Conservation (phyloP, 805 yeast genomes). For the Starmerella sp. region DNA sequence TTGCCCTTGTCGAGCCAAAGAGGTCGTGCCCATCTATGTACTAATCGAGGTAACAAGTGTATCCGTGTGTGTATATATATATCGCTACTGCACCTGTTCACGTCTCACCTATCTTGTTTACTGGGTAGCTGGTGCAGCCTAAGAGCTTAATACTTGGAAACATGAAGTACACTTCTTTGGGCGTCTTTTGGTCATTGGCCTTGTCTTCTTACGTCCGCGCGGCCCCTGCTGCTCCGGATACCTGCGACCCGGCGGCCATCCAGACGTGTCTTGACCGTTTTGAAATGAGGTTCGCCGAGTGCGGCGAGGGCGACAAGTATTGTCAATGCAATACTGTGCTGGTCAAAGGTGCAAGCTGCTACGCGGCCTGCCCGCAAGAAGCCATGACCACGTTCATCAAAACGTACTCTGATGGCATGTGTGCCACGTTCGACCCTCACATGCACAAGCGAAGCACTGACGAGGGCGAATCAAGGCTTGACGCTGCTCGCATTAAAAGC, state of each 20-base stretch:
- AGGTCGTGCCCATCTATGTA: neutral
- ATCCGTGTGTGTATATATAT: neutral
- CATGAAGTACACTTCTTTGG: neutral
- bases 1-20: neutral
- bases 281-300: constrained; percentile 13
- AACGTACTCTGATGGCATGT: constrained; percentile 15
- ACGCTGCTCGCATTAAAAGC: neutral
- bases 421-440: constrained; percentile 18
- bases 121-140: no score
- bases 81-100: neutral
- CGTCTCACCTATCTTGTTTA: neutral
- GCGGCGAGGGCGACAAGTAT: constrained; percentile 13
- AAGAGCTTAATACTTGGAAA: no score
- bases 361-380: constrained; percentile 19
- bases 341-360: constrained; percentile 20
- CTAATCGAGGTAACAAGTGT: neutral
- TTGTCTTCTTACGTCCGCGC: neutral
- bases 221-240: constrained; percentile 12
- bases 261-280: constrained; percentile 15
- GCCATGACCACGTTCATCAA: constrained; percentile 16
- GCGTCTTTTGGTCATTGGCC: neutral
- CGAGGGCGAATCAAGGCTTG: neutral
- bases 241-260: constrained; percentile 15
- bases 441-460: neutral
- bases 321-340: constrained; percentile 19